These are phyloP conservation scores for Sclerotiophoma versabilis DNA, from an alignment of 2,329 filamentous ascomycete genomes.

Conservation along the genomic window DNA sequence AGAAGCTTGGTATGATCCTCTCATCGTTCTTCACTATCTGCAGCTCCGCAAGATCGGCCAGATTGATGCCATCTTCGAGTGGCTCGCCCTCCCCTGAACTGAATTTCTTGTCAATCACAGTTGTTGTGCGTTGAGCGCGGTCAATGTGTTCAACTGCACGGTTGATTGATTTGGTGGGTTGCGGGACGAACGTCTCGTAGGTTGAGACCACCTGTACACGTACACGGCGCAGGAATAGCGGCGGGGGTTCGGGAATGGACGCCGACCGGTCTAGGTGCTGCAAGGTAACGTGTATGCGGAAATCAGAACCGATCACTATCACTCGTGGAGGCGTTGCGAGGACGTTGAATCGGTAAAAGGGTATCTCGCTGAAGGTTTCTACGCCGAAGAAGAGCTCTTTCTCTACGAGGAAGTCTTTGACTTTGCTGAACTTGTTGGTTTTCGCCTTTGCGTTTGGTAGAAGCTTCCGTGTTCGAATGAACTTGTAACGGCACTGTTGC, in stretches of 20 bases:
- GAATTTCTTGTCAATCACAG: constrained; percentile 29
- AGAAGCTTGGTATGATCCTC: constrained; percentile 30
- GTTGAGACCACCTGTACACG: constrained; percentile 29
- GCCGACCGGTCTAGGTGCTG: constrained; percentile 35
- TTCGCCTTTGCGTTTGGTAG: constrained; percentile 25
- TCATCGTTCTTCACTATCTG: constrained; percentile 11
- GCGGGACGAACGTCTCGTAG: constrained; percentile 25
- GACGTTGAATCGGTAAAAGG: constrained; percentile 33
- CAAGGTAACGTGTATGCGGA: constrained; percentile 29
- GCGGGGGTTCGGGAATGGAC: constrained; percentile 31
- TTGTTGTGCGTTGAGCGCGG: constrained; percentile 15
- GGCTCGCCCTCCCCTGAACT: constrained; percentile 21
- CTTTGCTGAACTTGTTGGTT: constrained; percentile 25
- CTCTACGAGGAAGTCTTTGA: constrained; percentile 31
- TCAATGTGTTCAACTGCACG: constrained; percentile 9
- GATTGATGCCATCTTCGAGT: constrained; percentile 25
- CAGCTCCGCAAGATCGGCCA: constrained; percentile 18
- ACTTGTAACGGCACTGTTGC: constrained; percentile 27
- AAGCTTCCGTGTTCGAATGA: constrained; percentile 34
- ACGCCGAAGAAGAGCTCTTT: constrained; percentile 34
- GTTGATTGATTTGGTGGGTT: constrained; percentile 9
- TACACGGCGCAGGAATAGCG: constrained; percentile 32
- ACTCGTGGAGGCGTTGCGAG: constrained; percentile 31
- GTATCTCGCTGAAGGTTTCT: constrained; percentile 26
- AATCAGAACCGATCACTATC: constrained; percentile 22